phyloP scores from a whole-genome alignment of 129 eudicot species.

The Pittosporum tobira region DNA sequence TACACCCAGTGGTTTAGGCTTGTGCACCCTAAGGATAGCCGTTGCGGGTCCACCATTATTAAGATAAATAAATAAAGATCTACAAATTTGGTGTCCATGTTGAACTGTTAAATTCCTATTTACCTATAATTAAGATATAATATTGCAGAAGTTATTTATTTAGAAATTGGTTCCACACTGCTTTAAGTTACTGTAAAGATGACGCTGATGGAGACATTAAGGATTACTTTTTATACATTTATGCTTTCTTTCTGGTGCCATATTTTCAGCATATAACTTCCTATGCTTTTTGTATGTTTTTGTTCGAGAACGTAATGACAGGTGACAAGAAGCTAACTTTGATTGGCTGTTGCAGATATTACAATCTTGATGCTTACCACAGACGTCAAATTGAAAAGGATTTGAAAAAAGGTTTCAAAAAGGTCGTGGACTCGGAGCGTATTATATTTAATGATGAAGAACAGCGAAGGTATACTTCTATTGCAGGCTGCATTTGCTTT shows the following conservation, averaged over 20 bases:
- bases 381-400: slow-evolving; percentile 64
- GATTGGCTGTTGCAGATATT: slow-evolving; percentile 46
- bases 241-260: neutral
- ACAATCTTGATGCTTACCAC: slow-evolving; percentile 86
- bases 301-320: neutral
- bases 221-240: neutral
- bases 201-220: neutral
- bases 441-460: slow-evolving; percentile 87
- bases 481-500: slow-evolving; percentile 6
- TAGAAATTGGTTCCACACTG: neutral
- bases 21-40: too few species aligned
- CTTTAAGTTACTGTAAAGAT: neutral
- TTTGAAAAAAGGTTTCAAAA: slow-evolving; percentile 57
- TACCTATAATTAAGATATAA: neutral
- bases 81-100: neutral
- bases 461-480: slow-evolving; percentile 60
- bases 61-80: too few species aligned
- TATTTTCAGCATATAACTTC: too few species aligned
- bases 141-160: neutral
- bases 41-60: too few species aligned
- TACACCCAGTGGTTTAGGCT: too few species aligned
- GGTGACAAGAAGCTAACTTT: slow-evolving; percentile 2
- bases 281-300: neutral
- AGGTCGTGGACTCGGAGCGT: slow-evolving; percentile 56
- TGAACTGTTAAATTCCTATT: neutral